phyloP scores from a whole-genome alignment of 1,284 basidiomycete genomes.

The Athelia psychrophila region DNA sequence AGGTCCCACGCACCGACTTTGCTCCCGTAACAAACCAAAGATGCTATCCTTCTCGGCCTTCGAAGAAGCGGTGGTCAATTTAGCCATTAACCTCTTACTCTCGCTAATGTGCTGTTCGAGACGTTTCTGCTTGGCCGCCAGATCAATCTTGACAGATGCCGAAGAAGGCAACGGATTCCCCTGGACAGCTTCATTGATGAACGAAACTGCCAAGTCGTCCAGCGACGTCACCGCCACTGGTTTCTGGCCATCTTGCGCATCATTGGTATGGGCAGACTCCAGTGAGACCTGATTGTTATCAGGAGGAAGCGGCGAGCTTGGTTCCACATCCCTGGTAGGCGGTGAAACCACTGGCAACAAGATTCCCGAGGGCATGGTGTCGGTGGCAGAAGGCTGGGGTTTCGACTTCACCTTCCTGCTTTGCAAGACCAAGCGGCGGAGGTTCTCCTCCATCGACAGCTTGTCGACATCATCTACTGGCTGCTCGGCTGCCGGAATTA shows the following conservation, averaged over 20 bases:
- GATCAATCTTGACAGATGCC: conserved; percentile 15
- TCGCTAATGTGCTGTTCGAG: conserved; percentile 67
- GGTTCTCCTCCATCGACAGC: conserved; percentile 33
- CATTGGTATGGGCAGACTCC: not conserved
- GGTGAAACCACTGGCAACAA: not conserved
- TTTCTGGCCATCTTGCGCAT: not conserved
- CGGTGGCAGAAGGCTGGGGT: not conserved
- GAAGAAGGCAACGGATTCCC: conserved; percentile 26
- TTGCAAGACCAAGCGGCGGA: conserved; percentile 37
- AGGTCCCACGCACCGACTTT: not conserved
- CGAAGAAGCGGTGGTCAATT: conserved; percentile 49
- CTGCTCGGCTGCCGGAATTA: not conserved
- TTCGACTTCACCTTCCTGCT: conserved; percentile 32
- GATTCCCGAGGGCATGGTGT: not conserved
- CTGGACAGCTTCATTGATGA: conserved; percentile 54
- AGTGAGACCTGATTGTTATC: not conserved
- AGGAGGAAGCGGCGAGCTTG: conserved; percentile 7
- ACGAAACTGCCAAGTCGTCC: conserved; percentile 49
- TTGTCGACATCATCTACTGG: conserved; percentile 12
- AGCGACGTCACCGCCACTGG: conserved; percentile 14
- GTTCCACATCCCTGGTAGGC: not conserved
- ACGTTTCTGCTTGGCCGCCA: conserved; percentile 49
- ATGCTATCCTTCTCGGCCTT: conserved; percentile 63
- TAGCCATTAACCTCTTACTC: conserved; percentile 64
- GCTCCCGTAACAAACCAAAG: conserved; percentile 45